phyloP scores from a whole-genome alignment of 805 yeast species.

The Saturnispora serradocipensis region DNA sequence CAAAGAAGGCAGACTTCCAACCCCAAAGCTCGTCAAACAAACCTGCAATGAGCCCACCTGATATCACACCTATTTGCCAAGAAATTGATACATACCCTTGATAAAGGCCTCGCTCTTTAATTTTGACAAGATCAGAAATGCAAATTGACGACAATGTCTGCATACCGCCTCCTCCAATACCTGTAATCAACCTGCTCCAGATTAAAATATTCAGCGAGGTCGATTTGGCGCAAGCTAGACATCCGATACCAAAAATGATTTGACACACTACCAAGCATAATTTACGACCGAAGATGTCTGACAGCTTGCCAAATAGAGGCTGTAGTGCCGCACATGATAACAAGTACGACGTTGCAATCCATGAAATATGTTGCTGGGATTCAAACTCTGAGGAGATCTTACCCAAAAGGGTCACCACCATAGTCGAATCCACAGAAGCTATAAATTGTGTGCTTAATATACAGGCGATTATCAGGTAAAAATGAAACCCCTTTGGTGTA shows the following conservation, averaged over 20 bases:
- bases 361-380: constrained; percentile 31
- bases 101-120: constrained; percentile 65
- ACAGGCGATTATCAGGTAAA: constrained; percentile 6
- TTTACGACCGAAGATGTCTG: constrained; percentile 44
- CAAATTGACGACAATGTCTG: constrained; percentile 65
- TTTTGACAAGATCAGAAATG: constrained; percentile 64
- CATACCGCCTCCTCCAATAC: constrained; percentile 87
- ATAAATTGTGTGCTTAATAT: constrained; percentile 25
- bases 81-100: constrained; percentile 75
- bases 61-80: constrained; percentile 65
- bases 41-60: constrained; percentile 61
- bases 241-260: constrained; percentile 29
- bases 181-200: constrained; percentile 60
- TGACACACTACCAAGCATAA: constrained; percentile 26
- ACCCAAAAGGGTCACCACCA: constrained; percentile 41
- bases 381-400: constrained; percentile 41
- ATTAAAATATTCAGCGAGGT: constrained; percentile 34
- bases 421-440: constrained; percentile 43
- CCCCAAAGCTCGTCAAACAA: constrained; percentile 40
- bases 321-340: constrained; percentile 38
- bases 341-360: constrained; percentile 33
- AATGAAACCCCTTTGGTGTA: background rate
- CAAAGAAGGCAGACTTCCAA: constrained; percentile 54
- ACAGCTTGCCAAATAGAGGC: constrained; percentile 43
- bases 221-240: constrained; percentile 32